Base-by-base conservation (phyloP, 2,329 filamentous ascomycete genomes). In the Cladosporium sp. region DNA sequence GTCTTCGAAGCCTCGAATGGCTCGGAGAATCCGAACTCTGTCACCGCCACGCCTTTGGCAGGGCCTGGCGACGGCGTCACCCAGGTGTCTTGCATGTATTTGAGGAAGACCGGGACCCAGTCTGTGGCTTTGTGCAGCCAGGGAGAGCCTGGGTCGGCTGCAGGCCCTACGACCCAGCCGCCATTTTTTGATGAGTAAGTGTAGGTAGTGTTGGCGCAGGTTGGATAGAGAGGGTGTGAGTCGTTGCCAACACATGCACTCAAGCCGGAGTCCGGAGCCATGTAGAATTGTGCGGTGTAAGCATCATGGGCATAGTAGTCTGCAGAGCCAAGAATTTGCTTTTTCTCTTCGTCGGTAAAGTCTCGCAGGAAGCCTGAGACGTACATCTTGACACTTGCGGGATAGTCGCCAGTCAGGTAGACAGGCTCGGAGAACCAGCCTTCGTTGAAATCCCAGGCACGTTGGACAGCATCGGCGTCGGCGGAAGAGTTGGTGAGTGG, bases 361-460 rank as follows among this genome's bases (percentile, higher is more conserved):
- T 60, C 55, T 0, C 64, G 66, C 8, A 74, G 61, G 64, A 74
- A 73, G 6, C 60, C 66, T 4, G 61, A 64, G 19, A 75, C 63
- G 59, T 72, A 72, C 15, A 67, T 63, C 57, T 75, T 74, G 9
- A 78, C 66, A 0, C 67, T 71, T 1, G 69, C 61, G 0, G 76
- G 76, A 39, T 79, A 80, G 62, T 80, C 76, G 49, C 76, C 70
- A 6, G 73, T 76, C 2, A 78, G 65, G 62, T 74, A 79, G 11
- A 77, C 70, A 0, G 78, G 77, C 38, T 78, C 73, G 2, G 70
- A 73, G 61, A 79, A 80, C 63, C 74, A 74, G 0, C 74, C 78
- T 60, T 72, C 68, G 54, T 71, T 68, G 67, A 75, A 75, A 60
- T 74, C 72, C 66, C 68, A 73, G 9, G 68, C 66, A 8, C 72